Conservation (phyloP, 345 rosid species). For the Salix suchowensis region DNA sequence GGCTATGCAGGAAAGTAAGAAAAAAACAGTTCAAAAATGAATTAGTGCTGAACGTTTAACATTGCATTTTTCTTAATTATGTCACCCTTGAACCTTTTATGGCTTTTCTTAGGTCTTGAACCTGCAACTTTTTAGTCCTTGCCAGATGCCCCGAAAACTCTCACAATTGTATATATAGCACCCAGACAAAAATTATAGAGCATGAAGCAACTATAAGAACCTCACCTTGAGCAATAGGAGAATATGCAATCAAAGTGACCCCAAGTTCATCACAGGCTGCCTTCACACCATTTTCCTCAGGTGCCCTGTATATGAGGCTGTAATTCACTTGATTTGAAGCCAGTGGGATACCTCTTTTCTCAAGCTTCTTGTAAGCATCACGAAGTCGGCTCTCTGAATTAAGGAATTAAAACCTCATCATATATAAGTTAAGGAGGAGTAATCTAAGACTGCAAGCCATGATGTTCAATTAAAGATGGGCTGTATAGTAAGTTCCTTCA, state of each 20-base stretch:
- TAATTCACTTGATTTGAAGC: constrained; percentile 98
- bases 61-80: too few relatives aligned
- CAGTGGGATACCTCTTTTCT: constrained; percentile 83
- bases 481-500: background rate
- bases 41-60: background rate
- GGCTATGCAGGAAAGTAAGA: background rate
- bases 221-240: constrained; percentile 92
- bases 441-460: background rate
- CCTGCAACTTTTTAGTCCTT: background rate
- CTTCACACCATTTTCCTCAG: constrained; percentile 86
- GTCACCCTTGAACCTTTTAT: background rate
- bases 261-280: constrained; percentile 93
- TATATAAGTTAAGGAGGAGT: background rate
- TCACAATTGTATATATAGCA: background rate
- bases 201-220: background rate
- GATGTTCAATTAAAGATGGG: background rate
- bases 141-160: background rate
- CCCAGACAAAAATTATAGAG: constrained; percentile 3
- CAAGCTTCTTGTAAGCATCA: constrained; percentile 68
- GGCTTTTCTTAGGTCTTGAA: background rate
- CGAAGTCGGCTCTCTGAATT: constrained; percentile 71
- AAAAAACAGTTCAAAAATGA: background rate
- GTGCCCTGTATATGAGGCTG: constrained; percentile 82
- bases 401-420: constrained; percentile 7
- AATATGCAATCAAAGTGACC: constrained; percentile 85